Base-by-base conservation (phyloP, 306 rosid species). In the Quercus alba region DNA sequence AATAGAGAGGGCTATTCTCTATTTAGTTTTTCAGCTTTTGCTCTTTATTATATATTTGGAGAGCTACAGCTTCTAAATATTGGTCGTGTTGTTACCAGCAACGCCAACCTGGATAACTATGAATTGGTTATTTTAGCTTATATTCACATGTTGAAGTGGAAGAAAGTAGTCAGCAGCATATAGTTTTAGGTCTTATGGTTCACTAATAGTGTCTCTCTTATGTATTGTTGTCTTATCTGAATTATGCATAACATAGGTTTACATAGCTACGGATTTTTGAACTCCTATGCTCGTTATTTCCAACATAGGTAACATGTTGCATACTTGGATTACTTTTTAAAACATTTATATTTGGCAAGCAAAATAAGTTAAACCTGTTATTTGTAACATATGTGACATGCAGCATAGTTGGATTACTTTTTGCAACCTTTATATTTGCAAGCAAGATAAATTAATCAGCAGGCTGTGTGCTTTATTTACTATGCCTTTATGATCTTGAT, bases 391-490 rank as follows among this genome's bases (percentile, higher is more conserved):
- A 21, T 23, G 64, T 9, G 6, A 58, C 64, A 58, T 58, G 64
- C 64, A 59, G 5, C 66, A 23, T 23, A 11, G 67, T 59, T 59
- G 30, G 14, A 59, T 23, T 59, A 19, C 28, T 28, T 30, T 76
- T 35, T 49, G 15, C 12, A 21, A 28, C 18, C 20, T 75, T 33
- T 44, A 0, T 23, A 75, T 58, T 6, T 23, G 62, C 25, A 21
- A 68, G 38, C 10, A 56, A 30, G 56, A 51, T 66, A 28, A 33
- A 17, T 30, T 58, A 12, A 4, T 38, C 38, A 56, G 30, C 58
- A 5, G 57, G 46, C 58, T 86, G 77, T 57, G 20, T 83, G 12
- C 63, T n/a, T 33, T 78, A 61, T 19, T 25, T 74, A 30, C 58
- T 14, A 58, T 25, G 67, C 77, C 31, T 35, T 12, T 49, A 49